Conservation (phyloP, 257 asterid species). For the Solanum paucissectum region DNA sequence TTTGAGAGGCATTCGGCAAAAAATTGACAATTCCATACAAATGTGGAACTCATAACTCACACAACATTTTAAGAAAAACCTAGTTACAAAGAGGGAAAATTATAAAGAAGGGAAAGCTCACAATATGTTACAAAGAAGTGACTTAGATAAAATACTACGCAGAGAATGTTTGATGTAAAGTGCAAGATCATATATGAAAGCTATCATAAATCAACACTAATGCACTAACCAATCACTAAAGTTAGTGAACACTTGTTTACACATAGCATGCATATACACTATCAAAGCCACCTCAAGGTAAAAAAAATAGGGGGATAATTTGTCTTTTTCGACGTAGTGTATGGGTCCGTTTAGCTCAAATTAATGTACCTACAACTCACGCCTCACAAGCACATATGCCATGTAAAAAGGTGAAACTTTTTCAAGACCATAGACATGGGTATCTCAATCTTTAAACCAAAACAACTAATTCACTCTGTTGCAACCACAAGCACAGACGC, state of each 20-base stretch:
- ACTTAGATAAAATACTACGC: neutral
- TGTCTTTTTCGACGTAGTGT: neutral
- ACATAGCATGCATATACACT: neutral
- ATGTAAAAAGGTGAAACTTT: neutral
- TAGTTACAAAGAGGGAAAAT: neutral
- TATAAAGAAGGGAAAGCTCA: neutral
- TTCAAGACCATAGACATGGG: neutral
- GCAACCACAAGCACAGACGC: neutral
- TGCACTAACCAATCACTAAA: neutral
- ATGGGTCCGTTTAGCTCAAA: neutral
- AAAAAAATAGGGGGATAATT: neutral
- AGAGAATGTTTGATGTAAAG: neutral
- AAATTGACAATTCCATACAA: no score
- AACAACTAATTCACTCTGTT: neutral
- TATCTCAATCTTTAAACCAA: neutral
- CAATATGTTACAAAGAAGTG: neutral
- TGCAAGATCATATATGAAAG: neutral
- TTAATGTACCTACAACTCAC: no score
- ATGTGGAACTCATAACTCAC: neutral
- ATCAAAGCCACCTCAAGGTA: neutral
- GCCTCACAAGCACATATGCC: neutral
- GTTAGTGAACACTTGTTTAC: neutral
- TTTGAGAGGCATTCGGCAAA: no score
- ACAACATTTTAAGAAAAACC: neutral
- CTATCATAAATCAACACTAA: neutral